Conservation (phyloP, 108 stramenopile species). For the Cyclotella cryptica region DNA sequence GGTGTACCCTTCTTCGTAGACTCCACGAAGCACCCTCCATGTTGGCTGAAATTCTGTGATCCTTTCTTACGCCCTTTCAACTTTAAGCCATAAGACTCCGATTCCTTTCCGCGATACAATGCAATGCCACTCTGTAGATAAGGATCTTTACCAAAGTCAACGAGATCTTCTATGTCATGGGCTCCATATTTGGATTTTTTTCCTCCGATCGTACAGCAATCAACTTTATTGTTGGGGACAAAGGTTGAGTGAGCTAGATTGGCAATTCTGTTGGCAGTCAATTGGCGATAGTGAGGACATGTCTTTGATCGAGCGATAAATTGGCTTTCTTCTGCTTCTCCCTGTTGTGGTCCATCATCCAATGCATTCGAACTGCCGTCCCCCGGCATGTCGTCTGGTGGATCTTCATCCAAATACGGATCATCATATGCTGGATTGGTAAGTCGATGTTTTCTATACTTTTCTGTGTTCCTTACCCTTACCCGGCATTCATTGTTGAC, state of each 20-base stretch:
- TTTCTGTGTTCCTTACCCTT: conserved; percentile 66
- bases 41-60: neutral
- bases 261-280: conserved; percentile 57
- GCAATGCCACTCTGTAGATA: conserved; percentile 58
- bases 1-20: conserved; percentile 32
- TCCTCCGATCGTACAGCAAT: conserved; percentile 65
- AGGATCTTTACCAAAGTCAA: conserved; percentile 71
- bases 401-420: conserved; percentile 68
- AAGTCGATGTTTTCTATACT: conserved; percentile 46
- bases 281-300: conserved; percentile 79
- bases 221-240: conserved; percentile 47
- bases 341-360: conserved; percentile 23
- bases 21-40: conserved; percentile 36
- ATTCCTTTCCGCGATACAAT: conserved; percentile 55
- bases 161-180: conserved; percentile 85
- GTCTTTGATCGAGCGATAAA: conserved; percentile 37
- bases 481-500: conserved; percentile 64
- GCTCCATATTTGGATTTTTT: conserved; percentile 70
- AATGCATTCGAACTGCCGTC: conserved; percentile 27
- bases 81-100: conserved; percentile 58
- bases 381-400: conserved; percentile 45
- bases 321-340: conserved; percentile 29
- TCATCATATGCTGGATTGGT: conserved; percentile 14
- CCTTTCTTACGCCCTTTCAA: conserved; percentile 22
- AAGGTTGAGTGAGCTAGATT: conserved; percentile 47